Evolutionary conservation across 2,329 filamentous ascomycete genomes (phyloP), one percentile per base, ranked within the genome.

Genomic region (Tympanopsis confertula): DNA sequence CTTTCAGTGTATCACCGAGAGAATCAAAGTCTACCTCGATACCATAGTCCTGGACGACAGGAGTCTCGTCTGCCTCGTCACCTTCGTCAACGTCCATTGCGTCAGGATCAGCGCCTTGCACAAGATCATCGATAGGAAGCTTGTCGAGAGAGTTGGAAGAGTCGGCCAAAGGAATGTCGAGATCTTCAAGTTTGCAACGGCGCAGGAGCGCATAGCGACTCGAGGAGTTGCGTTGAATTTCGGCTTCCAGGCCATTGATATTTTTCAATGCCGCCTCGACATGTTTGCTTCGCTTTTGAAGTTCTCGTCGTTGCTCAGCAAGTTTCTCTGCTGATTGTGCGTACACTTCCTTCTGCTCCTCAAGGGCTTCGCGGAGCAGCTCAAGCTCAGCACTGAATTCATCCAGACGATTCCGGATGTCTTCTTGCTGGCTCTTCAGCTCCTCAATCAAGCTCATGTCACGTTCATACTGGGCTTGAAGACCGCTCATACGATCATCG

Each of bases 121-220:
- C 63, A 43, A 80, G 73, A 47, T 94, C 87, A 52, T 93, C 86
- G 49, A 93, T 86, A 3, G 91, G 91, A 37, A 98, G 69, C 44
- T 81, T 75, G 49, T 94, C 86, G 18, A 98, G 68, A 5, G 66
- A 63, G 22, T 65, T 66, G 2, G 86, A 94, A 18, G 79, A 80
- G 40, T 78, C 65, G 2, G 70, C 64, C 17, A 98, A 69, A 2
- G 91, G 91, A 41, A 98, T 72, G 44, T 82, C 78, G 47, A 96
- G 85, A 52, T 95, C 88, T 54, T 96, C 89, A 35, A 98, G 77
- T 54, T 93, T 89, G 66, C 89, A 96, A 44, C 86, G 78, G 52
- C 87, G 78, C 38, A 98, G 71, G 35, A 94, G 65, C 33, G 79
- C 79, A 54, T 94, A 94, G 54, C 91, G 85, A 49, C 76, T 78